Evolutionary conservation across 805 yeast genomes (phyloP).

Genomic region (Sugiyamaella marilandica): DNA sequence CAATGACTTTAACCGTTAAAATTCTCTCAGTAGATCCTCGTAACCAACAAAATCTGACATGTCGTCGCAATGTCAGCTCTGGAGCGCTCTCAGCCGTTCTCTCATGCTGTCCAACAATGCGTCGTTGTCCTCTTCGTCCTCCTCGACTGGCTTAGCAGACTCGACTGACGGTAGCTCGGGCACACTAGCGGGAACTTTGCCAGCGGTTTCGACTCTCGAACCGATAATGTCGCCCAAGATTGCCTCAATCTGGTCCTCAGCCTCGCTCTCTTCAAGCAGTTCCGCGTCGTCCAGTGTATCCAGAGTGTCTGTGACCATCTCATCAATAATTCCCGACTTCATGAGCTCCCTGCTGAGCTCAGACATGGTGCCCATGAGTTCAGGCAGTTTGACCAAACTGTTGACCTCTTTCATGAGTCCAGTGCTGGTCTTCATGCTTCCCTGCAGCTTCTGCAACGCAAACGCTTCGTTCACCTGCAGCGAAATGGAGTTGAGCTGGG

Average conservation of each 20-base stretch:
- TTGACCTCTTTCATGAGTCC: slow-evolving; percentile 86
- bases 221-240: slow-evolving; percentile 38
- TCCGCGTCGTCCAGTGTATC: slow-evolving; percentile 64
- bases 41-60: no score
- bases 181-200: slow-evolving; percentile 37
- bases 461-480: slow-evolving; percentile 91
- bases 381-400: slow-evolving; percentile 70
- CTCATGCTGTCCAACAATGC: slow-evolving; percentile 80
- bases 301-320: slow-evolving; percentile 89
- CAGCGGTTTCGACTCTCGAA: slow-evolving; percentile 51
- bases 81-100: slow-evolving; percentile 80
- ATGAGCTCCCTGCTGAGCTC: slow-evolving; percentile 81
- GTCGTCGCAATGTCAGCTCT: slow-evolving; percentile 37
- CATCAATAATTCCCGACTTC: slow-evolving; percentile 67
- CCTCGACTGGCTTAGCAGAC: slow-evolving; percentile 18
- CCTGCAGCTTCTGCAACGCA: slow-evolving; percentile 75
- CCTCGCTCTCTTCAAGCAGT: slow-evolving; percentile 38
- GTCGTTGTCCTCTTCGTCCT: slow-evolving; percentile 57
- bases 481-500: slow-evolving; percentile 77
- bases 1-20: no score
- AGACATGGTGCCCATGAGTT: slow-evolving; percentile 73
- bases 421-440: slow-evolving; percentile 73
- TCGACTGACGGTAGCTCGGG: slow-evolving; percentile 23
- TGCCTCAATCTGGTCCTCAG: slow-evolving; percentile 37
- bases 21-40: no score